A percentile compares a stretch with the other conserved stretches of the same genome.
These are phyloP conservation scores for Hyparrhenia diplandra DNA, from an alignment of 176 grass and related monocot genomes.

Conservation along the genomic window DNA sequence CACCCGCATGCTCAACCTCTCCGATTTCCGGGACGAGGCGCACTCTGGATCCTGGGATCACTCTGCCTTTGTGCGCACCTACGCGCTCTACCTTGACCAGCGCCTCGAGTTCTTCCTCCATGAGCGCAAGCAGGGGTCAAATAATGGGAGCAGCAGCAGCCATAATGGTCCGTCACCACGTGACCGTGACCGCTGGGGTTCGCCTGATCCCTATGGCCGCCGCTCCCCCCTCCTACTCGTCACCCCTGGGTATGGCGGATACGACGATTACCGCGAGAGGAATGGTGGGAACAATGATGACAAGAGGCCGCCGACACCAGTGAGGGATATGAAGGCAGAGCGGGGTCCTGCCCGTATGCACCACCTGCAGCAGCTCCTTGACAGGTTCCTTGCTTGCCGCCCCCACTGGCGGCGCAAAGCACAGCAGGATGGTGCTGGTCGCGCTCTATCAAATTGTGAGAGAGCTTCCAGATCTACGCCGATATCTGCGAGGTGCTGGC, in stretches of 20 bases:
- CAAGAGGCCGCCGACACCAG: conserved; percentile 48
- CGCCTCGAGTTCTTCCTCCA: conserved; percentile 80
- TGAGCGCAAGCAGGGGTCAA: conserved; percentile 56
- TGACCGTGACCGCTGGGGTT: conserved; percentile 54
- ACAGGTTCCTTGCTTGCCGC: conserved; percentile 94
- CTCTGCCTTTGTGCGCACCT: conserved; percentile 86
- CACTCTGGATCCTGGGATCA: conserved; percentile 86
- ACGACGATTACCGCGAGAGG: conserved; percentile 52
- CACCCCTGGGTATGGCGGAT: conserved; percentile 38
- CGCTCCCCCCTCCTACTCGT: conserved; percentile 49
- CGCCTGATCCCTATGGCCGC: conserved; percentile 46
- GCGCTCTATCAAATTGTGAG: conserved; percentile 69
- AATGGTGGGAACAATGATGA: conserved; percentile 38
- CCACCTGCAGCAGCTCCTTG: conserved; percentile 87
- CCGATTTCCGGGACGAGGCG: conserved; percentile 90
- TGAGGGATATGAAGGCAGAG: conserved; percentile 87
- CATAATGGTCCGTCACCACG: conserved; percentile 38
- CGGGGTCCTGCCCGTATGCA: conserved; percentile 68
- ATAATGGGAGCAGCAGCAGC: conserved; percentile 15
- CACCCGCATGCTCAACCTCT: conserved; percentile 82
- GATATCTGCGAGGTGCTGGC: conserved; percentile 86
- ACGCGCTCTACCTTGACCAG: conserved; percentile 83
- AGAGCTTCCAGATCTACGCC: conserved; percentile 92
- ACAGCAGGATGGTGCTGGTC: conserved; percentile 70
- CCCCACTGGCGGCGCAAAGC: conserved; percentile 74